A percentile compares a stretch with the other conserved stretches of the same genome.
phyloP scores from a whole-genome alignment of 73 alveolate genomes.

The Uronychia setigera region DNA sequence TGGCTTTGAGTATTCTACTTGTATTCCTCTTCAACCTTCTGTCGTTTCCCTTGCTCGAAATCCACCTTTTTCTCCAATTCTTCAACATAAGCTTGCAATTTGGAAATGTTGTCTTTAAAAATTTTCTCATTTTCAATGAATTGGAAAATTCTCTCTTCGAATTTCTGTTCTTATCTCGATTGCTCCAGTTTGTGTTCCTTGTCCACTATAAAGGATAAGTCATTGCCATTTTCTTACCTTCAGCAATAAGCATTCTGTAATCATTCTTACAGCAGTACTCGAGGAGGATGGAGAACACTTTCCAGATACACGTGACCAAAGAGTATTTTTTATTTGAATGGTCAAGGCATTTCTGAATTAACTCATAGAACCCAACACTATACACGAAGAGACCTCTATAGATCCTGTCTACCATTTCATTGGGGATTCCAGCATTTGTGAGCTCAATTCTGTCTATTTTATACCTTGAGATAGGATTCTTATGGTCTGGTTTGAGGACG shows the following conservation, averaged over 20 bases:
- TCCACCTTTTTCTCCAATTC: slow-evolving; percentile 20
- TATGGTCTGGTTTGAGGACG: slow-evolving; percentile 54
- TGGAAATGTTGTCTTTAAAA: slow-evolving; percentile 38
- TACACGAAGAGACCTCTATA: slow-evolving; percentile 73
- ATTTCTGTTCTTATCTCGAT: slow-evolving; percentile 34
- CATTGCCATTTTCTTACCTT: slow-evolving; percentile 1
- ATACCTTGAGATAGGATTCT: slow-evolving; percentile 48
- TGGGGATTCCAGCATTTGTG: slow-evolving; percentile 51
- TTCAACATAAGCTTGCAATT: slow-evolving; percentile 30
- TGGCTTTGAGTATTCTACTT: slow-evolving; percentile 64
- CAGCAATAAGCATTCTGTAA: slow-evolving; percentile 66
- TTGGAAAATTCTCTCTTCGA: slow-evolving; percentile 23
- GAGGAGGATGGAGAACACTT: slow-evolving; percentile 66
- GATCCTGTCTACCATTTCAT: slow-evolving; percentile 64
- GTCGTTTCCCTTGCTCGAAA: background rate
- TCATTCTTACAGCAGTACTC: slow-evolving; percentile 78
- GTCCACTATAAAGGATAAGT: background rate
- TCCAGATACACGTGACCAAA: slow-evolving; percentile 57
- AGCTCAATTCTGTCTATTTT: slow-evolving; percentile 46
- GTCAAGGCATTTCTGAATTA: slow-evolving; percentile 47
- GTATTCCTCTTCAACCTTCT: slow-evolving; percentile 54
- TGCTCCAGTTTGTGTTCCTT: background rate
- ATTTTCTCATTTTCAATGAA: slow-evolving; percentile 25
- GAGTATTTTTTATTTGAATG: slow-evolving; percentile 53
- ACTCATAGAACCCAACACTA: slow-evolving; percentile 75